Percentiles rank a stretch among this genome's conserved stretches.
These are phyloP conservation scores for Xylaria hypoxylon DNA, from an alignment of 2,329 filamentous ascomycete species.

Conservation along the genomic window DNA sequence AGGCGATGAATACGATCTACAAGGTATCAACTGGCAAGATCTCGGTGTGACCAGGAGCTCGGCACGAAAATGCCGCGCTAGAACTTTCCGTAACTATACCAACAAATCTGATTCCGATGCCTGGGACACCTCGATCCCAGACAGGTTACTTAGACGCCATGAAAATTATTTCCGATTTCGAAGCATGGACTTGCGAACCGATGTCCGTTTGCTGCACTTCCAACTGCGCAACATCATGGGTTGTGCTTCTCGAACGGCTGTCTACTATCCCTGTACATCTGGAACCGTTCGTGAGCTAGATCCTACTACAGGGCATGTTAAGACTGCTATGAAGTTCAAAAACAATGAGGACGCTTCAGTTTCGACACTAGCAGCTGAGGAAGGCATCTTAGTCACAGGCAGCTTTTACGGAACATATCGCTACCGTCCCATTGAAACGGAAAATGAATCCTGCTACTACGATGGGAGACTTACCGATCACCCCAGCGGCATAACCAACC, in stretches of 20 bases:
- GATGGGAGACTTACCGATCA: conserved; percentile 62
- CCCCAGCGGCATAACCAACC: conserved; percentile 71
- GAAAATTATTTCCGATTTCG: conserved; percentile 70
- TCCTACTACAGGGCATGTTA: conserved; percentile 60
- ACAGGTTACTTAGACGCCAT: conserved; percentile 53
- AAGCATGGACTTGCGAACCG: conserved; percentile 65
- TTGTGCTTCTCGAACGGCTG: conserved; percentile 64
- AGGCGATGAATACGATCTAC: conserved; percentile 68
- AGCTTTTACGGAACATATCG: conserved; percentile 69
- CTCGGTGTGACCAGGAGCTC: conserved; percentile 63
- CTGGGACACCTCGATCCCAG: conserved; percentile 51
- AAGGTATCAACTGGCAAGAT: conserved; percentile 68
- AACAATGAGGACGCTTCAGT: conserved; percentile 56
- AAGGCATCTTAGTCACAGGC: conserved; percentile 69
- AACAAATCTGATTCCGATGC: conserved; percentile 62
- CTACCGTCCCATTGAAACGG: conserved; percentile 59
- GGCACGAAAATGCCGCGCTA: conserved; percentile 61
- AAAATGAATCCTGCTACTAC: conserved; percentile 51
- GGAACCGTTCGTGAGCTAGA: conserved; percentile 65
- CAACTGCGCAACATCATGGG: conserved; percentile 73
- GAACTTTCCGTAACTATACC: conserved; percentile 68
- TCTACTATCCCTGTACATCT: conserved; percentile 65
- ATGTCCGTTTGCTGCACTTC: conserved; percentile 71
- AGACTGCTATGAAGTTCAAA: conserved; percentile 58
- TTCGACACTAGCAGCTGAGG: conserved; percentile 64